A percentile compares a stretch with the other conserved stretches of the same genome.
These are phyloP conservation scores for Barnettozyma populi DNA, from an alignment of 805 yeast genomes.

Conservation along the genomic window DNA sequence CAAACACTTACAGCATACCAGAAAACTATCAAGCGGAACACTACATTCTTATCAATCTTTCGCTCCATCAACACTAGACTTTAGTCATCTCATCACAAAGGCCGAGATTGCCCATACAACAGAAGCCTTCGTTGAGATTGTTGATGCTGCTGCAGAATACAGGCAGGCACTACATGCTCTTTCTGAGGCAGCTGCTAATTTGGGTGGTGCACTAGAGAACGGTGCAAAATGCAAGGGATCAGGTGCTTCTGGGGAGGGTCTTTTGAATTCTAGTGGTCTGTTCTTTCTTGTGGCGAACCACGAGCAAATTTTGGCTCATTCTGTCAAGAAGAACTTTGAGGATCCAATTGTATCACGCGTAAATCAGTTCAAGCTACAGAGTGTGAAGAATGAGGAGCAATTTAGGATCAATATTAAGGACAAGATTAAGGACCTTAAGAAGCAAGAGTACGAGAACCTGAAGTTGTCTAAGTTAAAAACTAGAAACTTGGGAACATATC, in stretches of 20 bases:
- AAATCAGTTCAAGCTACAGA: conserved; percentile 37
- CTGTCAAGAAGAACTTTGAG: conserved; percentile 50
- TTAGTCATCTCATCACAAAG: conserved; percentile 55
- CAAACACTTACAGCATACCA: conserved; percentile 1
- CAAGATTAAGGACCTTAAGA: conserved; percentile 47
- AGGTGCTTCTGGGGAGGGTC: conserved; percentile 53
- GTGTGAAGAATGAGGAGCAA: conserved; percentile 41
- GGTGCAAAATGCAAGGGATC: conserved; percentile 60
- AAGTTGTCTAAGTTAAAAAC: conserved; percentile 54
- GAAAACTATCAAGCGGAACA: conserved; percentile 8
- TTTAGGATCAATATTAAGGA: conserved; percentile 51
- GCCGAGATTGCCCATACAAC: conserved; percentile 51
- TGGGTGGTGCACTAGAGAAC: conserved; percentile 66
- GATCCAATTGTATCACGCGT: conserved; percentile 45
- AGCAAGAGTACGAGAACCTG: conserved; percentile 56
- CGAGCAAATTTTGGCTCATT: conserved; percentile 59
- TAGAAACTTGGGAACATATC: conserved; percentile 63
- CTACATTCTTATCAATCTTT: conserved; percentile 21
- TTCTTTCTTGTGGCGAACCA: conserved; percentile 75
- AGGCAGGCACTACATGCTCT: conserved; percentile 40
- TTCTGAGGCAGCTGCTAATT: conserved; percentile 59
- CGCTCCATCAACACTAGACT: conserved; percentile 43
- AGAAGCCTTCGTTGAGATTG: conserved; percentile 41
- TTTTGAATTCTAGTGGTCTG: conserved; percentile 69
- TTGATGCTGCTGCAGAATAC: conserved; percentile 42